Evolutionary conservation across 192 early-diverging fungal species (phyloP), one percentile per base, ranked within the genome.

Genomic region (Coemansia sp.): DNA sequence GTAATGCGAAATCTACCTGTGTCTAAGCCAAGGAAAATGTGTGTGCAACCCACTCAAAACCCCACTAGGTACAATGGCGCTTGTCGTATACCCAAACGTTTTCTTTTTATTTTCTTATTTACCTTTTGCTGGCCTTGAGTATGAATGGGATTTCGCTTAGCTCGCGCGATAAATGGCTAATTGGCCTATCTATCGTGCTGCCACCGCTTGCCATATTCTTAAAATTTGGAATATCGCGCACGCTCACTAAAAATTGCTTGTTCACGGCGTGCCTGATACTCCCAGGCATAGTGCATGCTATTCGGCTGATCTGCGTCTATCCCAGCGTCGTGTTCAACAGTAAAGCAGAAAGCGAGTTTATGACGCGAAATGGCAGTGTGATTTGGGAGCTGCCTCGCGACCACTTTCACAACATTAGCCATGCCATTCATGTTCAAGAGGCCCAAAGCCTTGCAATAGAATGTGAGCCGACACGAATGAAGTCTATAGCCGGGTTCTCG

Each of bases 371-470:
- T 21, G 60, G 35, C 30, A 68, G 65, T 43, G 72, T 68, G 18
- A 74, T 74, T 43, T 74, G 65, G 72, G 72, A 68, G 43, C 45
- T 74, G 2, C 72, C 72, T 12, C 38, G 53, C 10, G 57, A 68
- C 50, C 65, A 74, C 11, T 68, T 74, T 21, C 65, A 51, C 14
- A 74, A 65, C 49, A 68, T 74, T 19, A 74, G 57, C 41, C 49
- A 57, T 10, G 59, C 60, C 11, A 55, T 74, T 30, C 65, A 53
- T 18, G 57, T 74, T 13, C 54, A 43, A n/a, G 61, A 68, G 28
- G 44, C 65, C 6, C 65, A 64, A n/a, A 19, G 42, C 21, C 44
- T 62, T 13, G 19, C 59, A 16, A 18, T 64, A 1, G 63, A 64
- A 40, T 50, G 38, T n/a, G 57, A 49, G n/a, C 47, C 52, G 3